Conservation (phyloP, 2,329 filamentous ascomycete species). For the Furcasterigmium furcatum region DNA sequence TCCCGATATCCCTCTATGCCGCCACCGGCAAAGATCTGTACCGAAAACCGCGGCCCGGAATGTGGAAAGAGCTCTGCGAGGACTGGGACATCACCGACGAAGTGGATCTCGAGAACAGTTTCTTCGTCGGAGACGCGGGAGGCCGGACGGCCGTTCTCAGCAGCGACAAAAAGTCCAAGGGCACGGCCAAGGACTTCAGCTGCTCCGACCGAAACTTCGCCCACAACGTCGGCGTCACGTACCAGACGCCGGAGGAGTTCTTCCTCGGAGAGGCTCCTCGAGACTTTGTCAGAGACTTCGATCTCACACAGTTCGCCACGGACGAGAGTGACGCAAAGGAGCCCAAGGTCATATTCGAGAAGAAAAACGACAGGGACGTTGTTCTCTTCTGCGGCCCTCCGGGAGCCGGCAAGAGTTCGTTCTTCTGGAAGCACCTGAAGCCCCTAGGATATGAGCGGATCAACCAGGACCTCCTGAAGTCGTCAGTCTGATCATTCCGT, state of each 20-base stretch:
- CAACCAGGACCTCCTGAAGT: slow-evolving; percentile 88
- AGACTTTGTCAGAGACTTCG: slow-evolving; percentile 67
- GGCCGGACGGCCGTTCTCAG: slow-evolving; percentile 47
- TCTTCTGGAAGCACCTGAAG: slow-evolving; percentile 75
- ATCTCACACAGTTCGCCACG: slow-evolving; percentile 53
- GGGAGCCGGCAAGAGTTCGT: slow-evolving; percentile 87
- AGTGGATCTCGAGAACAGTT: slow-evolving; percentile 67
- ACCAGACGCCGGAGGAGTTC: slow-evolving; percentile 87
- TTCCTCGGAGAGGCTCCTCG: slow-evolving; percentile 69
- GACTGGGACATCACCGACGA: slow-evolving; percentile 57
- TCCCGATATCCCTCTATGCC: slow-evolving; percentile 80
- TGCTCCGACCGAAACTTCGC: slow-evolving; percentile 78
- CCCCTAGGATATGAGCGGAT: slow-evolving; percentile 78
- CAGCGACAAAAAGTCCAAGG: slow-evolving; percentile 47
- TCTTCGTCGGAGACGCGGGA: slow-evolving; percentile 89
- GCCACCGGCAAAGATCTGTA: slow-evolving; percentile 80
- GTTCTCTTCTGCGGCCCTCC: slow-evolving; percentile 87
- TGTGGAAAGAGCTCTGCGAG: slow-evolving; percentile 69
- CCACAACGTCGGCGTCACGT: slow-evolving; percentile 75
- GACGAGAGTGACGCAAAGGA: slow-evolving; percentile 4
- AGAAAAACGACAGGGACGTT: slow-evolving; percentile 66
- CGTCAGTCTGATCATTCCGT: slow-evolving; percentile 27
- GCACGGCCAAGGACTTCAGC: slow-evolving; percentile 54
- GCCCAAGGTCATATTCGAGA: slow-evolving; percentile 45
- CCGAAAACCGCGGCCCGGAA: slow-evolving; percentile 82